phyloP scores from a whole-genome alignment of 2,329 filamentous ascomycete genomes.

The Penicillium sp. region DNA sequence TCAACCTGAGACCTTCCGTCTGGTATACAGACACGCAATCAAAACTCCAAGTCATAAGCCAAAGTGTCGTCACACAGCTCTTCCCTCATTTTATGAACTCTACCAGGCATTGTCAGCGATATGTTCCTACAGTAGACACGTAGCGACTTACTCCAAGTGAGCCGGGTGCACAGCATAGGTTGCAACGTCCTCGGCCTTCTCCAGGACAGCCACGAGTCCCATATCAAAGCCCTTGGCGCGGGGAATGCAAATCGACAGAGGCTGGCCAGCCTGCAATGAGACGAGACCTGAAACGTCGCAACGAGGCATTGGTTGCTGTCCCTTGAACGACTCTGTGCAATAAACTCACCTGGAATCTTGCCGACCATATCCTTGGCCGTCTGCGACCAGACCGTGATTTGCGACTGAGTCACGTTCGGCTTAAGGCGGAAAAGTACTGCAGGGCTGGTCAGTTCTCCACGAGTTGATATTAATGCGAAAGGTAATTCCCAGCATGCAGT shows the following conservation, averaged over 20 bases:
- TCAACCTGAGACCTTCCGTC: background rate
- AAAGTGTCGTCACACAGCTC: conserved; percentile 44
- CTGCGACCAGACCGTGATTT: conserved; percentile 33
- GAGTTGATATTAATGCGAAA: background rate
- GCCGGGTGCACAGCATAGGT: conserved; percentile 48
- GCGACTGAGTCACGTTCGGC: conserved; percentile 33
- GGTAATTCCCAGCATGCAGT: background rate
- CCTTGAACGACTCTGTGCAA: background rate
- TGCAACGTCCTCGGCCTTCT: conserved; percentile 42
- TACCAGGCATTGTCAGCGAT: conserved; percentile 13
- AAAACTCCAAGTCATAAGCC: conserved; percentile 45
- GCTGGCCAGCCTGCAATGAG: conserved; percentile 37
- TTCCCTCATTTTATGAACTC: conserved; percentile 41
- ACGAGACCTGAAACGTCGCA: conserved; percentile 25
- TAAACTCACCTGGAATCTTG: conserved; percentile 38
- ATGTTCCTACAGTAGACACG: no score
- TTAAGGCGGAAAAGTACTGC: conserved; percentile 47
- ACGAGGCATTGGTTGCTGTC: background rate
- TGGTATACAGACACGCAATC: background rate
- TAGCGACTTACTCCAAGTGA: conserved; percentile 43
- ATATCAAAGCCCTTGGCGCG: conserved; percentile 47
- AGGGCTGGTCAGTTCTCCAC: conserved; percentile 2
- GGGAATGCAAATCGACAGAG: conserved; percentile 41
- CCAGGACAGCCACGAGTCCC: conserved; percentile 47
- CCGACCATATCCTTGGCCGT: conserved; percentile 40